Conservation (phyloP, 176 grass and related monocot genomes). For the Rhynchospora pubera region DNA sequence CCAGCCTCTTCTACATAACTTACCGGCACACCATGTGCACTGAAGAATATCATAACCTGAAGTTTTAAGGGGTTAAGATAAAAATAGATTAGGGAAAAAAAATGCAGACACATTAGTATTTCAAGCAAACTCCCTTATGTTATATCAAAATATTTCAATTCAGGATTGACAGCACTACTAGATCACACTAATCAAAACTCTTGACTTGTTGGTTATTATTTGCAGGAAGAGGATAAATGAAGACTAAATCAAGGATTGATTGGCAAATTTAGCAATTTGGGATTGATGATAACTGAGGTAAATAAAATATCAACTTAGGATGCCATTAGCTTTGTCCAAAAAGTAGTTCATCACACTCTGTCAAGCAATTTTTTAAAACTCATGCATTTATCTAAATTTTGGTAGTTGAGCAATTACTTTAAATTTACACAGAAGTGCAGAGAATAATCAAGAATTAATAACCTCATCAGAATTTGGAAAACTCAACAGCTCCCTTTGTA, state of each 20-base stretch:
- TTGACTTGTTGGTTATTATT: not conserved
- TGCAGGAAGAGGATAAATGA: constrained; percentile 7
- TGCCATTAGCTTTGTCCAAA: not conserved
- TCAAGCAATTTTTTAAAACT: not conserved
- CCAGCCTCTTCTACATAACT: constrained; percentile 84
- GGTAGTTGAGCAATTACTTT: too few species aligned
- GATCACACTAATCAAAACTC: not conserved
- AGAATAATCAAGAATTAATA: not conserved
- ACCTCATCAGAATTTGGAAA: constrained; percentile 83
- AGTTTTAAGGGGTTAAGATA: constrained; percentile 21
- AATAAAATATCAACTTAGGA: not conserved
- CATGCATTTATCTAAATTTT: not conserved
- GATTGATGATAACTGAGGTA: not conserved
- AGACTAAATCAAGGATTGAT: not conserved
- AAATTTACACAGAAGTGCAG: not conserved
- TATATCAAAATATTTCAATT: not conserved
- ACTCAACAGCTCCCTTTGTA: constrained; percentile 53
- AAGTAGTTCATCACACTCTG: not conserved
- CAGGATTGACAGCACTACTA: not conserved
- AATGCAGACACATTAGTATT: not conserved
- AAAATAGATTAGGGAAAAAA: not conserved
- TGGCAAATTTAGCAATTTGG: not conserved
- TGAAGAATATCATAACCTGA: constrained; percentile 98
- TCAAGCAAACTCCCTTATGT: not conserved
- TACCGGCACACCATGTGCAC: constrained; percentile 92